Base-by-base conservation (phyloP, 2,329 filamentous ascomycete species). In the Aspergillus caelatus region DNA sequence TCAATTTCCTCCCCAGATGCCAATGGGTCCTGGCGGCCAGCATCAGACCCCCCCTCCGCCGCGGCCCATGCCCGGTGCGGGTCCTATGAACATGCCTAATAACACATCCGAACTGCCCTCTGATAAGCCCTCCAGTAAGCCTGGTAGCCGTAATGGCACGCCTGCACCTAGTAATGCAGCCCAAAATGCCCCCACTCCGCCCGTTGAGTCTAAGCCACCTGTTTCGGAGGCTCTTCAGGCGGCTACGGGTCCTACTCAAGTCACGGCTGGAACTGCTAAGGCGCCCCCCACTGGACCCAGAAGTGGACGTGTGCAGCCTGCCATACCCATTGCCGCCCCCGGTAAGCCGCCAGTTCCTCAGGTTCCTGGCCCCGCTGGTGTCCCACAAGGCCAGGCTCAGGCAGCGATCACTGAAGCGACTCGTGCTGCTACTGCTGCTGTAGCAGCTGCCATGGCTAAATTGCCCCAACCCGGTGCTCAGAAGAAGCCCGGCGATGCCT, bases 1-100 rank as follows among this genome's bases (percentile, higher is more conserved):
- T 55, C 86, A 84, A 23, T 91, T 90, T 73, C 89, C 88, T 64
- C 87, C 86, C 41, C 84, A 73, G 61, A 81, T 85, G 74, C 85
- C 85, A 26, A 84, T 85, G 65, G 87, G 85, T 39, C 85, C 85
- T 65, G 84, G 86, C 48, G 83, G 83, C 43, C 77, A 78, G 57
- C 79, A 78, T 46, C 74, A 71, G 53, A 74, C 71, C 41, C 71
- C 69, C 41, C 75, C 76, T 56, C 74, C 78, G 46, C 79, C 77
- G 65, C 75, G 74, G 32, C 72, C 73, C n/a, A 74, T 70, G 50
- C 69, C 73, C 26, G 70, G 68, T 41, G 66, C 68, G 32, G 68
- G 67, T 34, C 72, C 74, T 59, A 66, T 67, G 54, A 70, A 69
- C 60, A 45, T 71, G 10, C 71, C 77, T 43, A 77, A 77, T 62